A percentile compares a stretch with the other conserved stretches of the same genome.
These are phyloP conservation scores for Lentinula raphanica DNA, from an alignment of 768 basidiomycete species.

Conservation along the genomic window DNA sequence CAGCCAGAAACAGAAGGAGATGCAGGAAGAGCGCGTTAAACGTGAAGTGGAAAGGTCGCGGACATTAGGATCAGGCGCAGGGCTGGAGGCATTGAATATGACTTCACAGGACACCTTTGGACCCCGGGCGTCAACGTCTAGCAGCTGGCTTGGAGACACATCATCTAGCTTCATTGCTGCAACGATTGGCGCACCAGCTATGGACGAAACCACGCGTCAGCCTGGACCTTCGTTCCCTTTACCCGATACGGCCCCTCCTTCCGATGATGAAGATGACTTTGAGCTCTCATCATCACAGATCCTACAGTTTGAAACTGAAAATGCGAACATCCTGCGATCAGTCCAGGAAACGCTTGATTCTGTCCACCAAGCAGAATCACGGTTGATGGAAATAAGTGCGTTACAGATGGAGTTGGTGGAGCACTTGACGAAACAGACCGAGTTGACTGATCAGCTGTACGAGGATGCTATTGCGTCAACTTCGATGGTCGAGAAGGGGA, in stretches of 20 bases:
- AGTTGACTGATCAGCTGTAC: constrained; percentile 88
- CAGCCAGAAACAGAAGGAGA: constrained; percentile 73
- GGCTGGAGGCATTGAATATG: constrained; percentile 53
- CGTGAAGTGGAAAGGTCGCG: constrained; percentile 80
- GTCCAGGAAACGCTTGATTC: constrained; percentile 85
- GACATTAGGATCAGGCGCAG: constrained; percentile 78
- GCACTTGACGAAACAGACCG: constrained; percentile 85
- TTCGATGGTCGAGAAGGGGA: constrained; percentile 83
- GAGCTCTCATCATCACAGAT: constrained; percentile 86
- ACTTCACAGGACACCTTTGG: constrained; percentile 19
- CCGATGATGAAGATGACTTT: constrained; percentile 71
- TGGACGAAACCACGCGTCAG: constrained; percentile 21
- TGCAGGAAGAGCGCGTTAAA: constrained; percentile 92
- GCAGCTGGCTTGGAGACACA: constrained; percentile 60
- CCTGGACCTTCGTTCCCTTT: constrained; percentile 16
- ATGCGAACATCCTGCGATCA: constrained; percentile 75
- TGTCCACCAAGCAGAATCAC: constrained; percentile 88
- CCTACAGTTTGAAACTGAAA: constrained; percentile 90
- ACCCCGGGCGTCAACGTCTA: constrained; percentile 24
- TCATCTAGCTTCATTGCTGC: constrained; percentile 55
- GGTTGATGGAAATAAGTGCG: constrained; percentile 87
- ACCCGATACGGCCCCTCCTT: constrained; percentile 28
- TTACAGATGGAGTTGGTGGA: constrained; percentile 88
- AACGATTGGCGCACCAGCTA: constrained; percentile 47
- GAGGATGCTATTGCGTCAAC: constrained; percentile 91